Conservation (phyloP, 768 basidiomycete species). For the Rhodotorula kratochvilovae region DNA sequence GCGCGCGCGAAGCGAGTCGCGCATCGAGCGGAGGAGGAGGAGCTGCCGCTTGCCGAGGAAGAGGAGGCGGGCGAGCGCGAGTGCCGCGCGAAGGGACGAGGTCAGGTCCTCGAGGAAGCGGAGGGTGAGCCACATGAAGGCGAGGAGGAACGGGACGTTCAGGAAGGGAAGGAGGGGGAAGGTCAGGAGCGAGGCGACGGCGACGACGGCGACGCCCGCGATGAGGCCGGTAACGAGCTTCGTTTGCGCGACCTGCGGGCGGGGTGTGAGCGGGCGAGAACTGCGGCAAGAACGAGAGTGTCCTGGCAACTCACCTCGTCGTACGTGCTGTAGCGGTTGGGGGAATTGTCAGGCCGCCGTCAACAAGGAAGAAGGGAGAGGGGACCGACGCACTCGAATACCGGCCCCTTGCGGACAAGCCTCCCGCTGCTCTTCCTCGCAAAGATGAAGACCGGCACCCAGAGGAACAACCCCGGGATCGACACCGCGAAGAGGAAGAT, state of each 20-base stretch:
- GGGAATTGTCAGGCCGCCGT: background rate
- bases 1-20: constrained; percentile 53
- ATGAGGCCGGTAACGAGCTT: constrained; percentile 64
- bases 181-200: constrained; percentile 56
- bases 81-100: constrained; percentile 70
- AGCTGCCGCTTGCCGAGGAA: constrained; percentile 60
- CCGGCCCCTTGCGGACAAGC: constrained; percentile 61
- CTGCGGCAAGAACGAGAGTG: background rate
- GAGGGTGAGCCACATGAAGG: constrained; percentile 81
- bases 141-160: constrained; percentile 61
- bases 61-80: constrained; percentile 60
- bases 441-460: constrained; percentile 71
- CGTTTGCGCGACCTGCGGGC: constrained; percentile 32
- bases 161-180: constrained; percentile 58
- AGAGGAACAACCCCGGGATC: constrained; percentile 71
- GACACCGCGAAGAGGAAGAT: constrained; percentile 62
- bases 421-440: constrained; percentile 67
- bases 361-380: background rate
- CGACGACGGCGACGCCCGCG: constrained; percentile 68
- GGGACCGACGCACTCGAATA: constrained; percentile 27
- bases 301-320: constrained; percentile 20
- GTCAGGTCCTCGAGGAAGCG: constrained; percentile 83
- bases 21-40: constrained; percentile 55
- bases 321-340: constrained; percentile 21
- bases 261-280: too few relatives aligned